Conservation (phyloP, 2,329 filamentous ascomycete species). For the Lasiodiplodia theobromae region DNA sequence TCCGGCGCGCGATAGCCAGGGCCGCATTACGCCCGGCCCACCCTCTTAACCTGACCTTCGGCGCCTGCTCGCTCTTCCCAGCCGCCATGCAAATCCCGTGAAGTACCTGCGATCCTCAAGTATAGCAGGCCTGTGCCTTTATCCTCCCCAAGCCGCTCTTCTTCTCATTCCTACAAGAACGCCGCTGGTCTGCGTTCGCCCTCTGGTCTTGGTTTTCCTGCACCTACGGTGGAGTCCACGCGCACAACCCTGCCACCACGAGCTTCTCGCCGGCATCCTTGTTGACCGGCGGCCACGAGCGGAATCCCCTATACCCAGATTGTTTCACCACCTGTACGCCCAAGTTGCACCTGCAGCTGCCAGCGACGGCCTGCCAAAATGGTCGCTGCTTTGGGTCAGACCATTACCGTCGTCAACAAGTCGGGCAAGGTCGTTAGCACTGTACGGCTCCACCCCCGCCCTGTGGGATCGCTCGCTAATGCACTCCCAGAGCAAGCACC, state of each 20-base stretch:
- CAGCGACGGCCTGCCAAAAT: slow-evolving; percentile 20
- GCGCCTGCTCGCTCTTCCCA: slow-evolving; percentile 5
- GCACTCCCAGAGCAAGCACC: slow-evolving; percentile 78
- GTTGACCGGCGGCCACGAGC: slow-evolving; percentile 22
- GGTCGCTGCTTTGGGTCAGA: slow-evolving; percentile 63
- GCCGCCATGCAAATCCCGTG: slow-evolving; percentile 25
- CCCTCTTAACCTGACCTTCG: slow-evolving; percentile 23
- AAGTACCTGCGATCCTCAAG: slow-evolving; percentile 7
- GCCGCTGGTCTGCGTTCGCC: slow-evolving; percentile 16
- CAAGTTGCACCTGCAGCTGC: slow-evolving; percentile 25
- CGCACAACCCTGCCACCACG: slow-evolving; percentile 25
- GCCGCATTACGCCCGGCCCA: slow-evolving; percentile 5
- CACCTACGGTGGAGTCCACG: slow-evolving; percentile 17
- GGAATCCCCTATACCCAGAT: slow-evolving; percentile 19
- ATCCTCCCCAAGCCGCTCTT: background rate
- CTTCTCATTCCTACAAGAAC: slow-evolving; percentile 17
- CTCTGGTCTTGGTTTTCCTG: slow-evolving; percentile 9
- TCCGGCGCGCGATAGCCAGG: slow-evolving; percentile 22
- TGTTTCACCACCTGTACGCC: slow-evolving; percentile 29
- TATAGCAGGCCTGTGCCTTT: slow-evolving; percentile 3
- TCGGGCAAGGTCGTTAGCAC: slow-evolving; percentile 91
- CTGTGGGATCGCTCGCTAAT: slow-evolving; percentile 28
- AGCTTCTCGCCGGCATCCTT: slow-evolving; percentile 24
- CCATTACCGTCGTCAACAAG: slow-evolving; percentile 87
- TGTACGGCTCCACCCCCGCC: slow-evolving; percentile 59